These are phyloP conservation scores for Dendrobium catenatum DNA, from an alignment of 106 monocot species.

Conservation along the genomic window DNA sequence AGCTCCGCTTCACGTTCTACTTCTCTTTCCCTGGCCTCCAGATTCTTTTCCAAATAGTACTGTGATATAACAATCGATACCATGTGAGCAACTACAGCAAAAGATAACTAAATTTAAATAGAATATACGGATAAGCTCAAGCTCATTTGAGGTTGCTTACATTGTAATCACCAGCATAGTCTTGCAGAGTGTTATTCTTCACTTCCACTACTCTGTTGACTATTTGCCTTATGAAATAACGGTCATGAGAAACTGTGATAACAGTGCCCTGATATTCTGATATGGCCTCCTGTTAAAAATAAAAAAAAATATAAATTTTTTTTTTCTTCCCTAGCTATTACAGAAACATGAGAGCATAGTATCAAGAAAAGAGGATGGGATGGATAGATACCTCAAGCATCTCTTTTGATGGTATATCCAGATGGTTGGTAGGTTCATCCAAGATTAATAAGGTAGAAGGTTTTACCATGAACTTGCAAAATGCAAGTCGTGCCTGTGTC, in stretches of 20 bases:
- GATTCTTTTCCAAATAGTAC: constrained; percentile 98
- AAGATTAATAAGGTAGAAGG: constrained; percentile 93
- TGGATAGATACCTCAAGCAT: constrained; percentile 82
- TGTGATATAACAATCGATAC: constrained; percentile 17
- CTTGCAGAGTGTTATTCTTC: constrained; percentile 62
- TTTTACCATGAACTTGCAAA: constrained; percentile 99
- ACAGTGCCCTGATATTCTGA: constrained; percentile 81
- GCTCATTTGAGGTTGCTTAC: constrained; percentile 27
- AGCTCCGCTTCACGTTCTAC: constrained; percentile 85
- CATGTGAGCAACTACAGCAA: background rate
- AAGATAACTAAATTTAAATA: background rate
- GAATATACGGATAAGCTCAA: background rate
- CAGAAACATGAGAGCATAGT: background rate
- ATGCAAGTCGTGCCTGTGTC: constrained; percentile 86
- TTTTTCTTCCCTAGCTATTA: background rate
- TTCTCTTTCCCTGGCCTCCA: constrained; percentile 84
- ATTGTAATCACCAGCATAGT: constrained; percentile 97
- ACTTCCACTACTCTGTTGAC: constrained; percentile 95
- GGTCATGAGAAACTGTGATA: constrained; percentile 96
- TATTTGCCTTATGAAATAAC: constrained; percentile 93
- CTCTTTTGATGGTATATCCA: constrained; percentile 99
- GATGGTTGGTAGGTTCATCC: constrained; percentile 99
- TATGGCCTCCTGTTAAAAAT: constrained; percentile 83
- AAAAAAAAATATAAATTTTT: background rate
- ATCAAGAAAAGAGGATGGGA: background rate